Percentiles rank a stretch among this genome's conserved stretches.
phyloP scores from a whole-genome alignment of 2,329 filamentous ascomycete species.

The Diaporthe sp. region DNA sequence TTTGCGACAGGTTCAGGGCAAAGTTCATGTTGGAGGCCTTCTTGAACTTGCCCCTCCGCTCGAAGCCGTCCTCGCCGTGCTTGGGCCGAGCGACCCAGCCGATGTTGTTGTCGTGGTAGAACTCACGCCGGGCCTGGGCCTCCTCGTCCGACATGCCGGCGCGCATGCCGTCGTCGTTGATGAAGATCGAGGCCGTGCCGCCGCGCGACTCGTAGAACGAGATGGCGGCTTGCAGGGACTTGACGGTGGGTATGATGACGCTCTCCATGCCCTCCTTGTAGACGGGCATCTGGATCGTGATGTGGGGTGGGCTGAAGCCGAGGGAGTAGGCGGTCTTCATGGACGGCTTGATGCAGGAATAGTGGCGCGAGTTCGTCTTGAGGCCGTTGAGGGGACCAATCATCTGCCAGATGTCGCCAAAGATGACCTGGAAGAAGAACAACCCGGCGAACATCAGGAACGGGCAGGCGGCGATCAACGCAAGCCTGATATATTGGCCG shows the following conservation, averaged over 20 bases:
- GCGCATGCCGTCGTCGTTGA: conserved; percentile 76
- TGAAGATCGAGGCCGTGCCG: conserved; percentile 56
- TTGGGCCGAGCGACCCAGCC: conserved; percentile 63
- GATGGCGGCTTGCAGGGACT: conserved; percentile 63
- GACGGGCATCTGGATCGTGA: conserved; percentile 62
- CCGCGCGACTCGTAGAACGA: conserved; percentile 63
- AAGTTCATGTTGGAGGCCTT: conserved; percentile 85
- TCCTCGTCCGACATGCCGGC: conserved; percentile 59
- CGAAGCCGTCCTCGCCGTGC: conserved; percentile 62
- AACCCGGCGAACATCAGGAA: conserved; percentile 54
- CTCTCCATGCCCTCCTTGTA: conserved; percentile 58
- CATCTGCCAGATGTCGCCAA: conserved; percentile 58
- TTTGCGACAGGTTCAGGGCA: conserved; percentile 72
- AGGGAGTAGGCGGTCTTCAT: conserved; percentile 51
- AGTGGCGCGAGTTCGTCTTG: conserved; percentile 60
- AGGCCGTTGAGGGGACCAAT: conserved; percentile 63
- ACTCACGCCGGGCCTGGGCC: conserved; percentile 58
- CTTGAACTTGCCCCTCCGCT: conserved; percentile 76
- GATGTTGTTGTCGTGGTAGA: conserved; percentile 64
- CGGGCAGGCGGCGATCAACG: conserved; percentile 52
- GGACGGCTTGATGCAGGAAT: conserved; percentile 54
- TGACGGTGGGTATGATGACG: conserved; percentile 64
- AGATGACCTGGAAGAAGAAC: conserved; percentile 61
- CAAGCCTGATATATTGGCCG: conserved; percentile 55
- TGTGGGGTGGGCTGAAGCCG: conserved; percentile 54